Base-by-base conservation (phyloP, 2,329 filamentous ascomycete genomes). In the Clathrospora elynae region DNA sequence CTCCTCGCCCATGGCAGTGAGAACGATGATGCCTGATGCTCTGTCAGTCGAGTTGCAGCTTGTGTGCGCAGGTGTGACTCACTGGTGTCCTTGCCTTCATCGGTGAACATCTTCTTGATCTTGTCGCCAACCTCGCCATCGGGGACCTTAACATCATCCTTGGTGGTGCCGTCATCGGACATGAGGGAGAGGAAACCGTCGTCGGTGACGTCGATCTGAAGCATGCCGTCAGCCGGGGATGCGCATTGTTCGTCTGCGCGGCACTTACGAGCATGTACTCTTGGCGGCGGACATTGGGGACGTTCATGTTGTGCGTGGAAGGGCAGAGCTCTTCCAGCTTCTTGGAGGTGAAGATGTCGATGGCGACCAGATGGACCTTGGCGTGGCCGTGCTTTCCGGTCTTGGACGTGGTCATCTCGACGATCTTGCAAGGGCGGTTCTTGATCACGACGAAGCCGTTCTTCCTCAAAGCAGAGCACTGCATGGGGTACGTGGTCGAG, bases 331-430 rank as follows among this genome's bases (percentile, higher is more conserved):
- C 95, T 82, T 99, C 93, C 62, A 96, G 84, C 86, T 99, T 99
- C 89, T 96, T 99, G 84, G 83, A 83, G 61, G 91, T 99, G 87
- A 99, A 99, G 82, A 99, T 97, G 76, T 99, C 93, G 75, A 95
- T 85, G 73, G 90, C 93, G 71, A 96, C 87, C 68, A 99, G 81
- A 80, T 99, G 92, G 75, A 99, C 93, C 87, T 99, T 99, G 80
- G 93, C 93, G 88, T 99, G 95, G 77, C 93, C 93, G 88, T 99
- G 93, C 90, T 99, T 99, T 80, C 93, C 93, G 65, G 93, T 99
- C 91, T 99, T 99, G 77, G 93, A 99, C 81, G 93, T 99, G 66
- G 90, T 96, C 95, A 99, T 99, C 73, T 99, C 93, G 77, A 97
- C 89, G 70, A 99, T 99, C 88, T 97, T 99, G 91, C 93, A 99